Percentiles rank a stretch among this genome's conserved stretches.
Conservation (phyloP, 371 early-diverging fungal genomes). For the Syncephalastrum racemosum region DNA sequence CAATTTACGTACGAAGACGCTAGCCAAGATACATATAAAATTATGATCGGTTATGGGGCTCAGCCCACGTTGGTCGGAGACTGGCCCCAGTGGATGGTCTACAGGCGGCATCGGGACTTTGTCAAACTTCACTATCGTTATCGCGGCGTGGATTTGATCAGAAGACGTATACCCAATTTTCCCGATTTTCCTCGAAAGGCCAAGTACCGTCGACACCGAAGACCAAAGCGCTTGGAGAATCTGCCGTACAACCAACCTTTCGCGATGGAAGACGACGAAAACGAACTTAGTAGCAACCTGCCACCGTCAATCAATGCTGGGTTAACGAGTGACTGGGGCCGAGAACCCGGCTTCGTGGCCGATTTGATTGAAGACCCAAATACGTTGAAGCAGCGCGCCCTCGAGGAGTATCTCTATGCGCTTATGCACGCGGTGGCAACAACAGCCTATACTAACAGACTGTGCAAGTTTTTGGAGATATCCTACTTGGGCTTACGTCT, state of each 20-base stretch:
- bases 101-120: slow-evolving; percentile 58
- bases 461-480: slow-evolving; percentile 63
- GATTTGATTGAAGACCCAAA: slow-evolving; percentile 28
- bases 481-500: slow-evolving; percentile 43
- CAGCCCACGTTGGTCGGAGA: slow-evolving; percentile 8
- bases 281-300: slow-evolving; percentile 1
- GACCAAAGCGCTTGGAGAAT: neutral
- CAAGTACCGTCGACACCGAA: slow-evolving; percentile 2
- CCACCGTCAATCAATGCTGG: slow-evolving; percentile 17
- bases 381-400: slow-evolving; percentile 33
- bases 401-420: slow-evolving; percentile 49
- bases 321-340: neutral
- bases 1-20: neutral
- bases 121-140: slow-evolving; percentile 54
- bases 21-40: slow-evolving; percentile 16
- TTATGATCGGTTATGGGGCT: slow-evolving; percentile 23
- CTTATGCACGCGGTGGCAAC: slow-evolving; percentile 45
- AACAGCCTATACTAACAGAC: slow-evolving; percentile 37
- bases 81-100: slow-evolving; percentile 46
- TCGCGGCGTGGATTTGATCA: slow-evolving; percentile 32
- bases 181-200: slow-evolving; percentile 49
- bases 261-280: slow-evolving; percentile 26
- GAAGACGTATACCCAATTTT: slow-evolving; percentile 23
- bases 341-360: slow-evolving; percentile 5
- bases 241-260: slow-evolving; percentile 6